A percentile compares a stretch with the other conserved stretches of the same genome.
Evolutionary conservation across 2,329 filamentous ascomycete species (phyloP).

Genomic region (Xylariales sp.): DNA sequence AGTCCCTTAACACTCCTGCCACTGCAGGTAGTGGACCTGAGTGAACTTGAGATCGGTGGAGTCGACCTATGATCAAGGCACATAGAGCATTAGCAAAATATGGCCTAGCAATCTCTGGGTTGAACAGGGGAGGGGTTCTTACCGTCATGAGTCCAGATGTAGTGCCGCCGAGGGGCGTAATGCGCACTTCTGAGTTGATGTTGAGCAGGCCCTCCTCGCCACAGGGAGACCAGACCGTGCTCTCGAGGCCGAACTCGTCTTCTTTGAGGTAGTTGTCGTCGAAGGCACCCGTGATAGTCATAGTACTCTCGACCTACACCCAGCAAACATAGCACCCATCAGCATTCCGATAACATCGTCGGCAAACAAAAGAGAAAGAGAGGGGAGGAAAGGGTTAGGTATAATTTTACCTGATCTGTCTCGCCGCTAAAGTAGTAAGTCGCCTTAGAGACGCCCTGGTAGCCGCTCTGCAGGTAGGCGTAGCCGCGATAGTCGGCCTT

Average conservation of each 20-base stretch:
- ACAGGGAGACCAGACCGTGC: slow-evolving; percentile 48
- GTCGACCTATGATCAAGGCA: slow-evolving; percentile 19
- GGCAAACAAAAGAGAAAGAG: background rate
- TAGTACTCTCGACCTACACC: slow-evolving; percentile 30
- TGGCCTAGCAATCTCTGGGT: too few species aligned
- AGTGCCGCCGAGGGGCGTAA: slow-evolving; percentile 14
- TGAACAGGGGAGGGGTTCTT: slow-evolving; percentile 10
- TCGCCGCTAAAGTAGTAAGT: slow-evolving; percentile 51
- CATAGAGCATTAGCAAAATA: background rate
- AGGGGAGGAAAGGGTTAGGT: background rate
- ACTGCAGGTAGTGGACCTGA: slow-evolving; percentile 23
- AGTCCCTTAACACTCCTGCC: slow-evolving; percentile 14
- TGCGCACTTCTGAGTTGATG: slow-evolving; percentile 47
- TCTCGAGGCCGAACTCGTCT: slow-evolving; percentile 38
- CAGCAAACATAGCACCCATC: too few species aligned
- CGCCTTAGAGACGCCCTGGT: slow-evolving; percentile 43
- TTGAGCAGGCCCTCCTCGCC: slow-evolving; percentile 44
- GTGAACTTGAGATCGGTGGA: slow-evolving; percentile 24
- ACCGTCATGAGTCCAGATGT: slow-evolving; percentile 20
- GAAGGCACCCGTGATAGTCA: slow-evolving; percentile 37
- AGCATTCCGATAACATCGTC: too few species aligned
- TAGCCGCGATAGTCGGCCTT: slow-evolving; percentile 47
- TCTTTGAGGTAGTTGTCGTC: slow-evolving; percentile 36
- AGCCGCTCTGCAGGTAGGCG: slow-evolving; percentile 37
- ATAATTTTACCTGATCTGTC: slow-evolving; percentile 29